Evolutionary conservation across 192 early-diverging fungal species (phyloP).

Genomic region (Podila verticillata): DNA sequence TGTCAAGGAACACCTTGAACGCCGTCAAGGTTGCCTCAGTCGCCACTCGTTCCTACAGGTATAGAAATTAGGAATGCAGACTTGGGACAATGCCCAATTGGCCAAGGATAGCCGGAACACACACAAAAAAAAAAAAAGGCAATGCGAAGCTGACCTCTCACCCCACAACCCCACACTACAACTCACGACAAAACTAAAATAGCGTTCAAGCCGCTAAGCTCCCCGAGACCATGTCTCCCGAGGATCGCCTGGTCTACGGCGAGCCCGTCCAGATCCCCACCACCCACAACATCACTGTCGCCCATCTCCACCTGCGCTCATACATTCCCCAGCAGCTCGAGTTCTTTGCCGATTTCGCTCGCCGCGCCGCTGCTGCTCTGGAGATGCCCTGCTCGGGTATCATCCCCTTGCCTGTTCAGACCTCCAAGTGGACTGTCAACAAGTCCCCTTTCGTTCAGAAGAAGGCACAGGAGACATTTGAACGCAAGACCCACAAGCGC

Average conservation of each 20-base stretch:
- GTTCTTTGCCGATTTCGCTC: conserved; percentile 87
- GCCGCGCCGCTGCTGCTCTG: conserved; percentile 80
- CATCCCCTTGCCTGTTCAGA: conserved; percentile 76
- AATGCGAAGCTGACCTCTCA: no score
- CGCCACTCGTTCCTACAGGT: conserved; percentile 43
- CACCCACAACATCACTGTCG: conserved; percentile 76
- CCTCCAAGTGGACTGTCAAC: conserved; percentile 86
- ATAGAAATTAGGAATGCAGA: conserved; percentile 5
- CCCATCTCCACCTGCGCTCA: conserved; percentile 79
- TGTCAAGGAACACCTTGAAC: conserved; percentile 19
- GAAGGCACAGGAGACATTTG: conserved; percentile 97
- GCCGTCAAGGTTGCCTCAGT: conserved; percentile 19
- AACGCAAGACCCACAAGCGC: conserved; percentile 88
- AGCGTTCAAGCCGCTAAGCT: conserved; percentile 8
- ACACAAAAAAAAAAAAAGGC: neutral
- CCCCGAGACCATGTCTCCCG: conserved; percentile 33
- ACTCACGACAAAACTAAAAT: neutral
- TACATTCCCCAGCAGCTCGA: conserved; percentile 89
- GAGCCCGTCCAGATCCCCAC: conserved; percentile 58
- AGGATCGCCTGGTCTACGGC: conserved; percentile 46
- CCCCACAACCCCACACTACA: no score
- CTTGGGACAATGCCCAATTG: neutral
- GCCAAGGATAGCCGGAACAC: neutral
- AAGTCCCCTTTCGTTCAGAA: conserved; percentile 96
- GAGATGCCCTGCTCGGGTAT: conserved; percentile 76